Base-by-base conservation (phyloP, 352 stramenopile genomes). In the Globisporangium recalcitrans region DNA sequence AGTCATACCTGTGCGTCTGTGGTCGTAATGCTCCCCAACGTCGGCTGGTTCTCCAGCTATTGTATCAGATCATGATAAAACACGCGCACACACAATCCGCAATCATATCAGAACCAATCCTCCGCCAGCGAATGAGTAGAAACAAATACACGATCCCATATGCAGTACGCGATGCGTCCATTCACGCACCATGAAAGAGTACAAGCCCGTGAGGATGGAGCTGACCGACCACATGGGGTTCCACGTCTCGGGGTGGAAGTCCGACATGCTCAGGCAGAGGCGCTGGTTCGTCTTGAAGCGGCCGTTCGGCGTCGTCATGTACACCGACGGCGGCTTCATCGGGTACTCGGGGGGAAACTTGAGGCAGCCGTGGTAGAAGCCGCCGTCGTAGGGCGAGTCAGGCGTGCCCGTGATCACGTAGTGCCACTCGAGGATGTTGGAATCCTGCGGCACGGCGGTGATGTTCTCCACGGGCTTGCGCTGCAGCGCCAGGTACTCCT, bases 161-260 rank as follows among this genome's bases (percentile, higher is more conserved):
- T 19, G 40, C 40, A 47, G 16, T 21, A n/a, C 38, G 19, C 38
- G 22, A 29, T 26, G 40, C 29, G 48, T 3, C 21, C 26, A 26
- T 11, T 9, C 14, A 68, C 71, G 29, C 38, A 91, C 82, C 90
- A 98, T 97, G 71, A 99, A 99, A 4, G 91, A 98, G 67, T 97
- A 97, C 14, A 99, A 72, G 0, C 96, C 96, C 49, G 90, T 98
- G 59, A 99, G 78, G 68, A 99, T 98, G 42, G 93, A 98, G 62
- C 80, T 93, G 34, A 98, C 91, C 34, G 81, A 96, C 95, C 95
- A 98, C 89, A 98, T 97, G 22, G 96, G 96, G 73, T 98, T 98
- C 96, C 96, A 98, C 14, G 85, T 96, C 72, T 98, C 93, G 7
- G 92, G 92, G 63, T 98, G 94, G 73, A 97, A 98, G 71, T 98